Percentiles rank a stretch among this genome's conserved stretches.
phyloP scores from a whole-genome alignment of 2,329 filamentous ascomycete species.

The Aspergillus latus region DNA sequence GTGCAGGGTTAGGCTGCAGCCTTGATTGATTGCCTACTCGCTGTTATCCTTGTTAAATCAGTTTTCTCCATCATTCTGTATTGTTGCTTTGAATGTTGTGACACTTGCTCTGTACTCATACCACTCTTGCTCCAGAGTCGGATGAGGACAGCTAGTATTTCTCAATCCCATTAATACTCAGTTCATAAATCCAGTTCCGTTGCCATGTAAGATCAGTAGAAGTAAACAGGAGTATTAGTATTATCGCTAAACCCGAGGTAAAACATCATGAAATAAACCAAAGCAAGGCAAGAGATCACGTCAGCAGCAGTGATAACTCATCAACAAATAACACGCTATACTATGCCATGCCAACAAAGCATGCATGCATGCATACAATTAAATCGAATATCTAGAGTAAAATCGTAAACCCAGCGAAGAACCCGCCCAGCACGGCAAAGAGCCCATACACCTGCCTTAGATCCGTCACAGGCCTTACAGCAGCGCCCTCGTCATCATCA shows the following conservation, averaged over 20 bases:
- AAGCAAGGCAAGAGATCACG: neutral
- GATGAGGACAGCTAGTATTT: no score
- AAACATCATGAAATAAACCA: neutral
- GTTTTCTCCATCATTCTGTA: no score
- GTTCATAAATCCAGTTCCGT: neutral
- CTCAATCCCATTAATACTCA: no score
- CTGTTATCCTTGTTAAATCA: no score
- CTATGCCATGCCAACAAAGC: neutral
- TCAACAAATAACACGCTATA: neutral
- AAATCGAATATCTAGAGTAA: constrained; percentile 44
- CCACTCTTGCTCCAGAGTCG: no score
- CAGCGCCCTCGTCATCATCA: constrained; percentile 29
- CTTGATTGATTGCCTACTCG: no score
- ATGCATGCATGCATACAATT: no score
- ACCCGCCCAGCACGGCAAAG: constrained; percentile 53
- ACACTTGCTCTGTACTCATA: no score
- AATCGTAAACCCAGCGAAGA: constrained; percentile 59
- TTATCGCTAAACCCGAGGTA: constrained; percentile 5
- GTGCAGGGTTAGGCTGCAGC: no score
- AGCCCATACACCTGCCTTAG: constrained; percentile 59
- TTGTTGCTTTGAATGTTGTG: no score
- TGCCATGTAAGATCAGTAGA: neutral
- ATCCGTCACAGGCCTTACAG: constrained; percentile 44
- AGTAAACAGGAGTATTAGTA: constrained; percentile 1
- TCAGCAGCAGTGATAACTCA: neutral